Conservation (phyloP, 192 early-diverging fungal genomes). For the Paraglomus occultum region DNA sequence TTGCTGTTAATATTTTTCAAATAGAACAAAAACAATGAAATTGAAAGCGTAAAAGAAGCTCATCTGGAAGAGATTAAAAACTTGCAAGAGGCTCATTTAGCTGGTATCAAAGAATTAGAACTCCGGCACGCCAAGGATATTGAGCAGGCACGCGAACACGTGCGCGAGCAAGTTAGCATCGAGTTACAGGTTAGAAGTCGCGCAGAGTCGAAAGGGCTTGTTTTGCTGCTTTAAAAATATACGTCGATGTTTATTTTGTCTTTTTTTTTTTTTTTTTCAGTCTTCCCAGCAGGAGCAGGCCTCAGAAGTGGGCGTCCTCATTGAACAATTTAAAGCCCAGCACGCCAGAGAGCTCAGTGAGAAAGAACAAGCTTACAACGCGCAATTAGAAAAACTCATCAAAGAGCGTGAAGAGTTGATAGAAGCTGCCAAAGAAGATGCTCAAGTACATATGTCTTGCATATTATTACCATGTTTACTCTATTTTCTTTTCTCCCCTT, state of each 20-base stretch:
- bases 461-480: neutral
- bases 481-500: neutral
- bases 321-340: constrained; percentile 3
- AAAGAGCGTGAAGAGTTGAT: neutral
- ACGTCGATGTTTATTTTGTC: neutral
- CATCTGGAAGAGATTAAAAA: neutral
- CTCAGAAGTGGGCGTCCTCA: neutral
- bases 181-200: constrained; percentile 1
- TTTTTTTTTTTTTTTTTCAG: neutral
- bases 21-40: too few relatives aligned
- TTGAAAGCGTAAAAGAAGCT: neutral
- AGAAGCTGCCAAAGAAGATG: constrained; percentile 3
- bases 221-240: neutral
- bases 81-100: neutral
- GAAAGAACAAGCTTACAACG: neutral
- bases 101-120: neutral
- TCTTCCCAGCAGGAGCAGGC: constrained; percentile 1
- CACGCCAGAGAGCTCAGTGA: constrained; percentile 10
- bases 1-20: too few relatives aligned
- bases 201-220: neutral
- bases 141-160: constrained; percentile 10
- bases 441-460: constrained; percentile 2
- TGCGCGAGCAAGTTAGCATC: neutral
- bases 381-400: constrained; percentile 15
- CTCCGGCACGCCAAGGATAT: neutral